Conservation (phyloP, 176 grass and related monocot genomes). For the Pontederia paniculata region DNA sequence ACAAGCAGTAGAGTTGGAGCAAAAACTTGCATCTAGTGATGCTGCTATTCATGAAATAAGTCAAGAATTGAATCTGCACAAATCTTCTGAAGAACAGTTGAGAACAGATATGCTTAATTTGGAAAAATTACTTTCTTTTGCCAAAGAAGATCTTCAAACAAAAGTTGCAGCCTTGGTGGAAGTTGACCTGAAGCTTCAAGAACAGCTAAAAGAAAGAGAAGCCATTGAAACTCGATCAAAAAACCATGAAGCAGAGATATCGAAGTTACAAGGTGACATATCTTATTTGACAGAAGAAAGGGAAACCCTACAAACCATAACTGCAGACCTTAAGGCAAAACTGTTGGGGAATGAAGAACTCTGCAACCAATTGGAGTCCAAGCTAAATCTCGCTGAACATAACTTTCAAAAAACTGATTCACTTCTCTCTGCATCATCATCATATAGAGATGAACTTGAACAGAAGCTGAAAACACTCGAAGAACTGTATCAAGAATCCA, state of each 20-base stretch:
- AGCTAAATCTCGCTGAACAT: too few species aligned
- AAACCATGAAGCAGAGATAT: too few species aligned
- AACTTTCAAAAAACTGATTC: too few species aligned
- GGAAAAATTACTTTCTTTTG: slow-evolving; percentile 38
- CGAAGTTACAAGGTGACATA: too few species aligned
- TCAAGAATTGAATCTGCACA: slow-evolving; percentile 47
- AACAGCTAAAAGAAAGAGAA: slow-evolving; percentile 31
- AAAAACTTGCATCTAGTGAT: slow-evolving; percentile 56
- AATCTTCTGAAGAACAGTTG: slow-evolving; percentile 50
- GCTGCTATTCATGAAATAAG: slow-evolving; percentile 38
- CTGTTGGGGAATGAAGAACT: slow-evolving; percentile 29
- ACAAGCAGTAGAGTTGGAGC: slow-evolving; percentile 46
- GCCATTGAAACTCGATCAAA: slow-evolving; percentile 9
- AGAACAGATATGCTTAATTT: slow-evolving; percentile 46
- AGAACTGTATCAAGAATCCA: too few species aligned
- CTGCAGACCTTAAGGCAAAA: slow-evolving; percentile 39
- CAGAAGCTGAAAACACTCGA: too few species aligned
- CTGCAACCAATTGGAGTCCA: background rate
- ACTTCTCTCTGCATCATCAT: too few species aligned
- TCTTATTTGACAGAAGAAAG: too few species aligned
- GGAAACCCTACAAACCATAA: slow-evolving; percentile 17
- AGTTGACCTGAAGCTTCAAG: slow-evolving; percentile 35
- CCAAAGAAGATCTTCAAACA: slow-evolving; percentile 29
- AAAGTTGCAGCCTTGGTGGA: slow-evolving; percentile 39
- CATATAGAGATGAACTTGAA: too few species aligned